Conservation (phyloP, 495 filamentous ascomycete genomes). For the Penicillium atrosanguineum region DNA sequence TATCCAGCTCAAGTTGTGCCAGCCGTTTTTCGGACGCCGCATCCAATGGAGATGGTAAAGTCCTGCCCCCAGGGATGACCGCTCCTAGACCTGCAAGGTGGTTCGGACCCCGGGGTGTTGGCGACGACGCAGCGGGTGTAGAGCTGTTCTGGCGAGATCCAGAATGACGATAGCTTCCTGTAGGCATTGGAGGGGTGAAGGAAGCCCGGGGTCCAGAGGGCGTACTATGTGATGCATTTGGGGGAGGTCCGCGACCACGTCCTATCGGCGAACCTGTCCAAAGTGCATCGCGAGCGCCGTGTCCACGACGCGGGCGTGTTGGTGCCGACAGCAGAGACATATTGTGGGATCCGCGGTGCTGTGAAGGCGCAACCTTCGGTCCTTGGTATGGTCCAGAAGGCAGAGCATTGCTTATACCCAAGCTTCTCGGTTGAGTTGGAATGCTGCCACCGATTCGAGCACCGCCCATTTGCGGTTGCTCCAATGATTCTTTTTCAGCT, state of each 20-base stretch:
- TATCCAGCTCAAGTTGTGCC: slow-evolving; percentile 52
- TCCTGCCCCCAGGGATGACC: slow-evolving; percentile 51
- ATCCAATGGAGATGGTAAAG: slow-evolving; percentile 38
- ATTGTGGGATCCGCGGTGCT: slow-evolving; percentile 44
- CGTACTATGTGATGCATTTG: slow-evolving; percentile 29
- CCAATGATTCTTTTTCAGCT: slow-evolving; percentile 2
- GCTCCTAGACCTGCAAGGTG: slow-evolving; percentile 51
- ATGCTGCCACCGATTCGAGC: slow-evolving; percentile 16
- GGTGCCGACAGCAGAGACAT: slow-evolving; percentile 55
- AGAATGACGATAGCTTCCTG: slow-evolving; percentile 33
- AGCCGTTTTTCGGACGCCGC: slow-evolving; percentile 44
- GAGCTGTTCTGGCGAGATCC: slow-evolving; percentile 49
- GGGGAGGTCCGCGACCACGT: slow-evolving; percentile 36
- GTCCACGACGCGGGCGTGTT: slow-evolving; percentile 56
- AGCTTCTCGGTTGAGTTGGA: slow-evolving; percentile 38
- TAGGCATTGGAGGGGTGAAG: slow-evolving; percentile 25
- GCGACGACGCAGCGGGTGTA: slow-evolving; percentile 47
- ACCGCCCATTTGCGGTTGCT: slow-evolving; percentile 7
- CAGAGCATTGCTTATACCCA: slow-evolving; percentile 34
- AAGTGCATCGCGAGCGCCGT: slow-evolving; percentile 32
- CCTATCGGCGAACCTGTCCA: slow-evolving; percentile 35
- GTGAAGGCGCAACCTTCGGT: slow-evolving; percentile 43
- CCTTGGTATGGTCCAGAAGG: slow-evolving; percentile 49
- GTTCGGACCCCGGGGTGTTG: slow-evolving; percentile 49
- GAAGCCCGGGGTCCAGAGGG: slow-evolving; percentile 46